phyloP scores from a whole-genome alignment of 495 filamentous ascomycete species.

The Cercophora newfieldiana region DNA sequence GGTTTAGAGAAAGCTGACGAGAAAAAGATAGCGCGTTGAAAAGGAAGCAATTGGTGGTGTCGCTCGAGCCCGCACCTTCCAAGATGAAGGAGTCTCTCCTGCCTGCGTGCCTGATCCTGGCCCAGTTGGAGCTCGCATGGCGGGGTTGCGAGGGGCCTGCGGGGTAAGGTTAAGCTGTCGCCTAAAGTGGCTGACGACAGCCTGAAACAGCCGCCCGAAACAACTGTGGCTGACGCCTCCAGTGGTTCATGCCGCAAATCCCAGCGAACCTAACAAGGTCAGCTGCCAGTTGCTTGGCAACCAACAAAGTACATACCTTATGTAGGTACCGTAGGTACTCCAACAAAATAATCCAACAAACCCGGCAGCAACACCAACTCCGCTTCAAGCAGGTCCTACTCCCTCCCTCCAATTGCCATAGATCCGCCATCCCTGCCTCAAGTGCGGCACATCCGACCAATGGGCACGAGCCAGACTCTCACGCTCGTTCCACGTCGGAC shows the following conservation, averaged over 20 bases:
- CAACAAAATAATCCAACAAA: too few species aligned
- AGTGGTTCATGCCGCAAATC: background rate
- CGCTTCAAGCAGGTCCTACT: too few species aligned
- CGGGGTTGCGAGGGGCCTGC: constrained; percentile 27
- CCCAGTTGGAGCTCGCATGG: constrained; percentile 15
- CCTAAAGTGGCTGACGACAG: constrained; percentile 32
- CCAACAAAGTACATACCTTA: background rate
- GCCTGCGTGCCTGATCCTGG: background rate
- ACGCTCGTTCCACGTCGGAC: too few species aligned
- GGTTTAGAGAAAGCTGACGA: background rate
- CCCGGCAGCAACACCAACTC: too few species aligned
- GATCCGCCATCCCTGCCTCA: too few species aligned
- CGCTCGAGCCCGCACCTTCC: too few species aligned
- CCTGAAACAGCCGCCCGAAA: constrained; percentile 25
- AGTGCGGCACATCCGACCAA: too few species aligned
- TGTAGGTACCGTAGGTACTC: too few species aligned
- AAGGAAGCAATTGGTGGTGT: too few species aligned
- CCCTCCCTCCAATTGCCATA: too few species aligned
- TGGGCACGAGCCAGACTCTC: too few species aligned
- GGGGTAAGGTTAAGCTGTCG: constrained; percentile 28
- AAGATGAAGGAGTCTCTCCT: background rate
- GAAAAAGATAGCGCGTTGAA: background rate
- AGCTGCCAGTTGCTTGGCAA: too few species aligned
- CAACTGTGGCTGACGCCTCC: constrained; percentile 23
- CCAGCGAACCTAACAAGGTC: background rate